A percentile compares a stretch with the other conserved stretches of the same genome.
Conservation (phyloP, 106 monocot genomes). For the Xerophyta viscosa region DNA sequence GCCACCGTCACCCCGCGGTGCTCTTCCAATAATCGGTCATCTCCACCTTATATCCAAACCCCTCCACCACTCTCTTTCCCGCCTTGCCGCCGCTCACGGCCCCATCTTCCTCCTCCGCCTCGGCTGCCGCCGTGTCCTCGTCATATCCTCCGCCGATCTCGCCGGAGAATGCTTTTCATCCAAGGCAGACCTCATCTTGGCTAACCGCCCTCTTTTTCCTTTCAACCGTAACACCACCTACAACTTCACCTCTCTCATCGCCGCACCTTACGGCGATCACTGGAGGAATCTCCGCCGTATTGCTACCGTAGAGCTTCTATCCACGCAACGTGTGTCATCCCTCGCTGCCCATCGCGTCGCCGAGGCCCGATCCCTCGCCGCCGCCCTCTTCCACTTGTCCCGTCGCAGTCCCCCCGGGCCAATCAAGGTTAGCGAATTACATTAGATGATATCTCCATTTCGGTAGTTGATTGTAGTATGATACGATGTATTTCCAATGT, state of each 20-base stretch:
- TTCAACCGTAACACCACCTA: slow-evolving; percentile 4
- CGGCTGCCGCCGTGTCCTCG: slow-evolving; percentile 1
- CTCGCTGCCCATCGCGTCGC: slow-evolving; percentile 3
- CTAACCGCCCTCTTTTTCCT: slow-evolving; percentile 6
- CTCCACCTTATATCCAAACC: background rate
- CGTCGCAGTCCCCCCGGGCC: background rate
- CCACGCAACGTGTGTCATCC: slow-evolving; percentile 5
- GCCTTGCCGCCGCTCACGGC: background rate
- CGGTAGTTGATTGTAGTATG: no score
- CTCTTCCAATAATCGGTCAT: background rate
- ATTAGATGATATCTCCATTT: no score
- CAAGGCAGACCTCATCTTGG: slow-evolving; percentile 8
- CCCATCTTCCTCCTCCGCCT: background rate
- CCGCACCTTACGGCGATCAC: slow-evolving; percentile 11
- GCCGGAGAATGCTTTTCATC: background rate
- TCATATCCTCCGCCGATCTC: background rate
- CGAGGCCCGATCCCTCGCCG: slow-evolving; percentile 8
- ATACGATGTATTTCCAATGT: no score
- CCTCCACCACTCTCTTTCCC: background rate
- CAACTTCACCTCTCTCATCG: background rate
- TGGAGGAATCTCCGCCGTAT: slow-evolving; percentile 19
- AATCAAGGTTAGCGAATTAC: no score
- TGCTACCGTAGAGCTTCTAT: slow-evolving; percentile 1
- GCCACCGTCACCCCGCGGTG: background rate
- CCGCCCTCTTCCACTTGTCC: background rate